A percentile compares a stretch with the other conserved stretches of the same genome.
Conservation (phyloP, 2,329 filamentous ascomycete genomes). For the Metarhizium album region DNA sequence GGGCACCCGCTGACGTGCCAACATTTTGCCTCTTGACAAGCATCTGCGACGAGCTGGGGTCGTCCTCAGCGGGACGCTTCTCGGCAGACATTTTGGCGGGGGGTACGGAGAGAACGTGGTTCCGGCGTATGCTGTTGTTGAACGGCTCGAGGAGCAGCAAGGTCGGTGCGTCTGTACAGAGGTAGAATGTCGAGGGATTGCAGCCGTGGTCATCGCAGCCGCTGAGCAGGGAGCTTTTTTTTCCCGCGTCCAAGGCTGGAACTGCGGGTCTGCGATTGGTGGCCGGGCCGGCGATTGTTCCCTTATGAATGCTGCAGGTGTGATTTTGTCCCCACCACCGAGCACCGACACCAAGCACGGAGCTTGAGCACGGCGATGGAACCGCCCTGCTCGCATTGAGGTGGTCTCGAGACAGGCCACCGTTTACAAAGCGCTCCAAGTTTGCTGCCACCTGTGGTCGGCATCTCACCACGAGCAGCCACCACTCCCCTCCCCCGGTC, state of each 20-base stretch:
- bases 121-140: neutral
- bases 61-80: slow-evolving; percentile 81
- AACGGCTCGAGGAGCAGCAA: neutral
- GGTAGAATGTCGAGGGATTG: neutral
- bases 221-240: neutral
- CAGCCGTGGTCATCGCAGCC: slow-evolving; percentile 2
- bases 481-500: neutral
- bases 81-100: slow-evolving; percentile 65
- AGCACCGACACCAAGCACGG: too few relatives aligned
- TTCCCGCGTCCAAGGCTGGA: neutral
- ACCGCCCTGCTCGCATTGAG: neutral
- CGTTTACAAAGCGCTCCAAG: neutral
- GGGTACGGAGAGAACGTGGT: slow-evolving; percentile 15
- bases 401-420: neutral
- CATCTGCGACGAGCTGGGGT: slow-evolving; percentile 68
- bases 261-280: slow-evolving; percentile 14
- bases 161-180: neutral
- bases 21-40: slow-evolving; percentile 84
- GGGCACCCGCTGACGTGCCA: slow-evolving; percentile 33
- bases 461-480: slow-evolving; percentile 3
- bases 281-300: slow-evolving; percentile 26
- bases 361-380: neutral
- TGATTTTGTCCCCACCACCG: neutral
- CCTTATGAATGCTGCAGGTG: neutral
- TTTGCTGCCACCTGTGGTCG: neutral